phyloP scores from a whole-genome alignment of 73 alveolate genomes.

The Tetrahymena borealis region DNA sequence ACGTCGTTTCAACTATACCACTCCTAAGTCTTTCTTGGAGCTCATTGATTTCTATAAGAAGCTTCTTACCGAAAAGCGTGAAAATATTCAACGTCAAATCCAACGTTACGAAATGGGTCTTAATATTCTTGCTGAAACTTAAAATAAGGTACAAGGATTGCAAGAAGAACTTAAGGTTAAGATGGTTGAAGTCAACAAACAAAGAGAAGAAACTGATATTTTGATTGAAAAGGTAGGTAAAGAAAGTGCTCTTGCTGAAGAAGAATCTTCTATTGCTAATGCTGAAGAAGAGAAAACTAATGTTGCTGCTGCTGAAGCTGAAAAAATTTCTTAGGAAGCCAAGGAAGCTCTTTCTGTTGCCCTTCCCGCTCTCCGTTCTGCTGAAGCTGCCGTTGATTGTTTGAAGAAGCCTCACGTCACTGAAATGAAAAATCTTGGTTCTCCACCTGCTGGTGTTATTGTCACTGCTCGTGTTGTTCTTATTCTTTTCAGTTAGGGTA shows the following conservation, averaged over 20 bases:
- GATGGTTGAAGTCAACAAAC: conserved; percentile 97
- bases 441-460: conserved; percentile 78
- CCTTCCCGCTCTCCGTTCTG: conserved; percentile 91
- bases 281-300: conserved; percentile 94
- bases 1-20: conserved; percentile 98
- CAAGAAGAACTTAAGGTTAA: conserved; percentile 93
- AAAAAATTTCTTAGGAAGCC: conserved; percentile 85
- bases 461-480: conserved; percentile 75
- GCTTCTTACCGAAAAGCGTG: conserved; percentile 91
- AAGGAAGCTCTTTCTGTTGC: conserved; percentile 74
- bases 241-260: conserved; percentile 96
- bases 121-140: conserved; percentile 84
- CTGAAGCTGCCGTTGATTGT: conserved; percentile 93
- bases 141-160: conserved; percentile 93
- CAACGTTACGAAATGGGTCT: conserved; percentile 96
- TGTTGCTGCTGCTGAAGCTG: conserved; percentile 84
- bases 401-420: conserved; percentile 74
- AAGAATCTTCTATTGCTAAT: conserved; percentile 87
- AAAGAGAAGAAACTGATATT: conserved; percentile 88
- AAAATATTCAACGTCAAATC: conserved; percentile 76
- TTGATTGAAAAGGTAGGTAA: conserved; percentile 95
- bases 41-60: conserved; percentile 94
- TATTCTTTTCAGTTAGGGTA: conserved; percentile 72
- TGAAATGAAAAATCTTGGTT: conserved; percentile 88
- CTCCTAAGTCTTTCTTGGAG: conserved; percentile 99